phyloP scores from a whole-genome alignment of 345 rosid genomes.

The Carallia pectinifolia region DNA sequence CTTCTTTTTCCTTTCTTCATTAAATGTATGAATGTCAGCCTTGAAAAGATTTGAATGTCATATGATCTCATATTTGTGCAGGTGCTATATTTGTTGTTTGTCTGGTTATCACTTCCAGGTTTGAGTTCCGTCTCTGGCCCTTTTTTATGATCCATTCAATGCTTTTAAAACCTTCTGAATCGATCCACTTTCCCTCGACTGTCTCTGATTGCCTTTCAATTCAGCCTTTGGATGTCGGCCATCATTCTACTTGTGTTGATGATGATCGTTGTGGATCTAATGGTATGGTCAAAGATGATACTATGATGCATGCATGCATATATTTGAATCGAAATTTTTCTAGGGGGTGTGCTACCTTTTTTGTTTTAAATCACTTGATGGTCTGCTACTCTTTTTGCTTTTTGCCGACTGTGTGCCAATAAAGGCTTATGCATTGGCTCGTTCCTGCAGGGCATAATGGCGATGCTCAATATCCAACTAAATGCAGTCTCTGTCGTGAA shows the following conservation, averaged over 20 bases:
- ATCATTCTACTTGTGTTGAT: conserved; percentile 24
- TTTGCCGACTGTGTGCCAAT: background rate
- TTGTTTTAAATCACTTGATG: background rate
- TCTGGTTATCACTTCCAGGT: conserved; percentile 31
- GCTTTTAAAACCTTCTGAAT: background rate
- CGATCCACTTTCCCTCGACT: background rate
- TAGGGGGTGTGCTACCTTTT: background rate
- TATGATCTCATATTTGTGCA: conserved; percentile 11
- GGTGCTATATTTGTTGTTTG: conserved; percentile 26
- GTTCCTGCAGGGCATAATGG: conserved; percentile 86
- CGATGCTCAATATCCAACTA: conserved; percentile 77
- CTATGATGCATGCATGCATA: background rate
- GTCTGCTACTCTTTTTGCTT: background rate
- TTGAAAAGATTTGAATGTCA: background rate
- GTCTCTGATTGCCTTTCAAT: conserved; percentile 6
- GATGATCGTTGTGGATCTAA: conserved; percentile 31
- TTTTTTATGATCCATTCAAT: background rate
- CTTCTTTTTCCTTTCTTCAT: background rate
- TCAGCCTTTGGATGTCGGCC: conserved; percentile 25
- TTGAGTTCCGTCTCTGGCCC: background rate
- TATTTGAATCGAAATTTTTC: background rate
- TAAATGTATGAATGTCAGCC: background rate
- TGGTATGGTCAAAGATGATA: conserved; percentile 16
- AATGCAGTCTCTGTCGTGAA: conserved; percentile 94
- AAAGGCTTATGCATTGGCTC: background rate